Percentiles rank a stretch among this genome's conserved stretches.
Evolutionary conservation across 2,329 filamentous ascomycete genomes (phyloP).

Genomic region (Diaporthe sp.): DNA sequence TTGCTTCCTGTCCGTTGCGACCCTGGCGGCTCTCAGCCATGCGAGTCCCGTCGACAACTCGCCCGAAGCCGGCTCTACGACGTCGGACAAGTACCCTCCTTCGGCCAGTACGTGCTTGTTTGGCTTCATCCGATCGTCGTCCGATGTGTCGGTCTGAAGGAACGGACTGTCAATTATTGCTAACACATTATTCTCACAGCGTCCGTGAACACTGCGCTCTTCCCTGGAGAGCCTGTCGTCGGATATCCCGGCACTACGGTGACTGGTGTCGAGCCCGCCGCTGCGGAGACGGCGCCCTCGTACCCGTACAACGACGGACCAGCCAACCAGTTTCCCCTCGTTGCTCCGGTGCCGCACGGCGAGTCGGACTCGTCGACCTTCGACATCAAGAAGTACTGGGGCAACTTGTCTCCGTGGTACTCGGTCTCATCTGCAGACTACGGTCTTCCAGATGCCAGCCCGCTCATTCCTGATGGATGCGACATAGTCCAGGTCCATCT

Average conservation of each 20-base stretch:
- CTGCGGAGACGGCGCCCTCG: slow-evolving; percentile 47
- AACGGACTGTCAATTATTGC: background rate
- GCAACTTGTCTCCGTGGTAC: slow-evolving; percentile 53
- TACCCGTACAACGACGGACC: slow-evolving; percentile 49
- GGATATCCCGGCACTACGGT: slow-evolving; percentile 48
- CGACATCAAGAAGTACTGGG: slow-evolving; percentile 51
- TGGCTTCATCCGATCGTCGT: background rate
- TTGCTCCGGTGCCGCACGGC: slow-evolving; percentile 47
- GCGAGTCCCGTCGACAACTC: slow-evolving; percentile 35
- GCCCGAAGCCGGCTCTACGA: slow-evolving; percentile 38
- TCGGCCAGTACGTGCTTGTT: slow-evolving; percentile 43
- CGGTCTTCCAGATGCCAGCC: slow-evolving; percentile 49
- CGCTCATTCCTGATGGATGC: slow-evolving; percentile 49
- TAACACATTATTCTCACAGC: slow-evolving; percentile 41
- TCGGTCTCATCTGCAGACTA: slow-evolving; percentile 51
- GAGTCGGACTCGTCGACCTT: slow-evolving; percentile 45
- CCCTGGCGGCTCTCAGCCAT: slow-evolving; percentile 12
- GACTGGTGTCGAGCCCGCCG: slow-evolving; percentile 49
- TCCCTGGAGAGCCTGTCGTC: slow-evolving; percentile 49
- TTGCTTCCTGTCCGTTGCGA: background rate
- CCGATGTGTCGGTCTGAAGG: background rate
- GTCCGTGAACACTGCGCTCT: slow-evolving; percentile 47
- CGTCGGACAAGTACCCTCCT: slow-evolving; percentile 45
- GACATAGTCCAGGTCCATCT: slow-evolving; percentile 51
- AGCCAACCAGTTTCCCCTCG: slow-evolving; percentile 50